Conservation (phyloP, 2,329 filamentous ascomycete species). For the Penicillium sp. region DNA sequence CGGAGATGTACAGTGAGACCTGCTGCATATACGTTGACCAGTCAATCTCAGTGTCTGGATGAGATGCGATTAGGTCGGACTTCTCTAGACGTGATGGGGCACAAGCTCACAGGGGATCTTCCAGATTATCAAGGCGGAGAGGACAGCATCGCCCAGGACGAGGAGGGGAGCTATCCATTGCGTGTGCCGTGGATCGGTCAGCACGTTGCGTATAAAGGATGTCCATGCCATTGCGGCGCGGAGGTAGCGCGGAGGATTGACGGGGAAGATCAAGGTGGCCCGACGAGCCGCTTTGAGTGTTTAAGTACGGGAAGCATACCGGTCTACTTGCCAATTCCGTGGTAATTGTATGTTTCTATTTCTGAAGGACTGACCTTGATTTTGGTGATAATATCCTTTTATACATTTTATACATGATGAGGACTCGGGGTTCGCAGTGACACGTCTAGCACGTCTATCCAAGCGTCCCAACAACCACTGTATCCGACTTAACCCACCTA, state of each 20-base stretch:
- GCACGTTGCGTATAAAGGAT: slow-evolving; percentile 36
- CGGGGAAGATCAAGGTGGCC: slow-evolving; percentile 19
- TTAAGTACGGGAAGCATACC: not conserved
- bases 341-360: not conserved
- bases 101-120: slow-evolving; percentile 69
- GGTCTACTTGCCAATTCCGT: not conserved
- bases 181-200: slow-evolving; percentile 52
- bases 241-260: slow-evolving; percentile 11
- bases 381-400: slow-evolving; percentile 6
- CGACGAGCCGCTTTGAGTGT: slow-evolving; percentile 12
- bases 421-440: slow-evolving; percentile 2
- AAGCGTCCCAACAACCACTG: slow-evolving; percentile 3
- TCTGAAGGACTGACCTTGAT: not conserved
- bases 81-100: slow-evolving; percentile 5
- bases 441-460: slow-evolving; percentile 7
- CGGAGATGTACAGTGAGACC: slow-evolving; percentile 68
- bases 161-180: slow-evolving; percentile 63
- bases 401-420: slow-evolving; percentile 17
- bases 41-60: slow-evolving; percentile 89
- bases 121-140: slow-evolving; percentile 71
- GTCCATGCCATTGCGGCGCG: slow-evolving; percentile 32
- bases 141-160: slow-evolving; percentile 62
- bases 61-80: slow-evolving; percentile 12
- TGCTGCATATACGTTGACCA: slow-evolving; percentile 98
- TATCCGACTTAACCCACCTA: slow-evolving; percentile 3